These are phyloP conservation scores for Cordia subcordata DNA, from an alignment of 257 asterid species.

Conservation along the genomic window DNA sequence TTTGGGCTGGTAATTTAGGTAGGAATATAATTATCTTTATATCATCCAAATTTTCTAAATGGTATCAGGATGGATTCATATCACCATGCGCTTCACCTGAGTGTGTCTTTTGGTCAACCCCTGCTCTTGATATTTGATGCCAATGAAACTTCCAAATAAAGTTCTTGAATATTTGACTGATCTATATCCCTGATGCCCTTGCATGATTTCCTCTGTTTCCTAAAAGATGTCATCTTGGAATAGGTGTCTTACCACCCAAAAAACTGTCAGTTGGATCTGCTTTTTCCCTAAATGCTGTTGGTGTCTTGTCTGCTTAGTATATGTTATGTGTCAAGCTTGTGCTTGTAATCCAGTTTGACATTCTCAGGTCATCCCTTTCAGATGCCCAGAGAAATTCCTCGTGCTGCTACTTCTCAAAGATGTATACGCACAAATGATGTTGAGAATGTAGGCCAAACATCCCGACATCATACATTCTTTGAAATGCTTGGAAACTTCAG, in stretches of 20 bases:
- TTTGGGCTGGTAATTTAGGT: no score
- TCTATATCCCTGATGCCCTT: neutral
- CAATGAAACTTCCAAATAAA: no score
- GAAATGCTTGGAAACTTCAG: constrained; percentile 99
- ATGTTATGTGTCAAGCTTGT: neutral
- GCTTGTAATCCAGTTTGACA: constrained; percentile 15
- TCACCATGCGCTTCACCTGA: no score
- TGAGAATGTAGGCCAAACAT: constrained; percentile 89
- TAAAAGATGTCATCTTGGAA: neutral
- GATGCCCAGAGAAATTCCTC: constrained; percentile 86
- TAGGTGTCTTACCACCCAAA: neutral
- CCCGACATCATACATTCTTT: constrained; percentile 96
- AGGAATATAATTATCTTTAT: no score
- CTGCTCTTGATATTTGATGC: no score
- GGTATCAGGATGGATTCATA: no score
- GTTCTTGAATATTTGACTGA: no score
- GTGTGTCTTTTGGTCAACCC: no score
- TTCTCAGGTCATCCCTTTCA: constrained; percentile 25
- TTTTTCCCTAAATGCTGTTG: neutral
- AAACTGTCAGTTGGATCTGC: neutral
- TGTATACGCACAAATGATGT: constrained; percentile 90
- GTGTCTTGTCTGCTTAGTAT: neutral
- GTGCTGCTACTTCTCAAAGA: constrained; percentile 92
- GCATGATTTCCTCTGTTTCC: neutral
- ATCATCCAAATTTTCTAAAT: no score